phyloP scores from a whole-genome alignment of 352 stramenopile genomes.

The Pythium inflatum region DNA sequence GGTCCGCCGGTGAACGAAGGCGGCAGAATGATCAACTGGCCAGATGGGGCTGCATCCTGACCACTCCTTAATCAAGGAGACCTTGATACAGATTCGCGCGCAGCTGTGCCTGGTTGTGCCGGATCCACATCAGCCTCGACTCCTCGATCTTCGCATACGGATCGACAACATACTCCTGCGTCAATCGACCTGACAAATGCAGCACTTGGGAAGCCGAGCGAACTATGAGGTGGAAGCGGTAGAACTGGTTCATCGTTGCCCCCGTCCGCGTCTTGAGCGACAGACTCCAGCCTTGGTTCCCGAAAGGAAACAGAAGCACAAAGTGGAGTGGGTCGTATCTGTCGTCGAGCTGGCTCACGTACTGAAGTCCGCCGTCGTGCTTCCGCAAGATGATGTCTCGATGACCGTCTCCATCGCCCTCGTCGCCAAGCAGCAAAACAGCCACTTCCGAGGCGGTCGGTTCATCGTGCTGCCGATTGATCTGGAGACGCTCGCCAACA shows the following conservation, averaged over 20 bases:
- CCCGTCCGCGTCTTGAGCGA: constrained; percentile 4
- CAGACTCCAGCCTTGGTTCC: constrained; percentile 11
- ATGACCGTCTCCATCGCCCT: not conserved
- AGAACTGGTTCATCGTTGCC: constrained; percentile 21
- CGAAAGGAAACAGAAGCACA: constrained; percentile 7
- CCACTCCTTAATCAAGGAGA: constrained; percentile 5
- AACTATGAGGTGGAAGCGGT: constrained; percentile 19
- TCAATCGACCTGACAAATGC: constrained; percentile 18
- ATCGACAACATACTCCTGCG: constrained; percentile 30
- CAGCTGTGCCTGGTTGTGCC: constrained; percentile 20
- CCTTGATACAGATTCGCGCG: constrained; percentile 18
- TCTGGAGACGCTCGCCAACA: constrained; percentile 2
- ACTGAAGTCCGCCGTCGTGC: not conserved
- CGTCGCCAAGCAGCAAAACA: constrained; percentile 12
- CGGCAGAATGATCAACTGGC: constrained; percentile 4
- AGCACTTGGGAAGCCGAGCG: not conserved
- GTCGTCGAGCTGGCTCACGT: constrained; percentile 2
- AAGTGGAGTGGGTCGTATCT: constrained; percentile 20
- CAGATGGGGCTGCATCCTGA: too few relatives aligned
- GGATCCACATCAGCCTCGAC: constrained; percentile 16
- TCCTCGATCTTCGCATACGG: constrained; percentile 29
- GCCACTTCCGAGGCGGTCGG: constrained; percentile 7
- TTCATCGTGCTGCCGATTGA: constrained; percentile 7
- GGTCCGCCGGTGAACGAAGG: constrained; percentile 12
- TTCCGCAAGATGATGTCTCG: constrained; percentile 10